These are phyloP conservation scores for Atkinsonella texensis DNA, from an alignment of 2,329 filamentous ascomycete species.

Conservation along the genomic window DNA sequence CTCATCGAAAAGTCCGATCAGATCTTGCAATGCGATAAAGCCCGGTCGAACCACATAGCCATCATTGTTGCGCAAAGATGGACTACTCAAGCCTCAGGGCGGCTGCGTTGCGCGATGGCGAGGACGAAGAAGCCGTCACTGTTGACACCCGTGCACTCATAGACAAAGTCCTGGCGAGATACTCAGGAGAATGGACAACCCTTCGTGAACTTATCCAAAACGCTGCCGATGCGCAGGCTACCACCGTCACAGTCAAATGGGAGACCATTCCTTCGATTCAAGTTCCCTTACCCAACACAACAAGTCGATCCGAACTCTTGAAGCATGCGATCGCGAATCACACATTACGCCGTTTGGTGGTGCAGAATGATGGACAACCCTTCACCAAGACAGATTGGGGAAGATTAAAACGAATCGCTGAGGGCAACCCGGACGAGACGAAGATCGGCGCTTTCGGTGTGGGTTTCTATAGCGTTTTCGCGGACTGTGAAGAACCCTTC, in stretches of 20 bases:
- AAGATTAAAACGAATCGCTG: slow-evolving; percentile 89
- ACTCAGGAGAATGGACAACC: slow-evolving; percentile 88
- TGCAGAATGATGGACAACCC: slow-evolving; percentile 81
- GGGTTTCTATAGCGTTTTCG: slow-evolving; percentile 96
- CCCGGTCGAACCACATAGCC: neutral
- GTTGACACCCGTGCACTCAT: slow-evolving; percentile 95
- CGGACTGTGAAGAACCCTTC: slow-evolving; percentile 95
- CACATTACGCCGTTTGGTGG: slow-evolving; percentile 75
- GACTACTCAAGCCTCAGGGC: slow-evolving; percentile 70
- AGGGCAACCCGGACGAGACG: slow-evolving; percentile 96
- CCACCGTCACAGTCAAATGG: slow-evolving; percentile 80
- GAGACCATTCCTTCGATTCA: slow-evolving; percentile 77
- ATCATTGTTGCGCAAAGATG: slow-evolving; percentile 31
- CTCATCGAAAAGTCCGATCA: neutral
- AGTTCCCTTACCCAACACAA: slow-evolving; percentile 55
- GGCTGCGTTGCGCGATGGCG: slow-evolving; percentile 72
- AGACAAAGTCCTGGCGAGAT: slow-evolving; percentile 92
- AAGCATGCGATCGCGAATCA: slow-evolving; percentile 79
- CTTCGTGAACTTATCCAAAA: slow-evolving; percentile 94
- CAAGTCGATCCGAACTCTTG: slow-evolving; percentile 57
- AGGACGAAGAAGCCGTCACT: slow-evolving; percentile 93
- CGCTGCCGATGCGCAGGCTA: slow-evolving; percentile 91
- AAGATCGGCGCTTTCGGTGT: slow-evolving; percentile 99
- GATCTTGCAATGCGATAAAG: neutral
- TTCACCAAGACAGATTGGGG: slow-evolving; percentile 91